Evolutionary conservation across 1,139 yeast species (phyloP), one percentile per base, ranked within the genome.

Genomic region (Petasospora fabianii): DNA sequence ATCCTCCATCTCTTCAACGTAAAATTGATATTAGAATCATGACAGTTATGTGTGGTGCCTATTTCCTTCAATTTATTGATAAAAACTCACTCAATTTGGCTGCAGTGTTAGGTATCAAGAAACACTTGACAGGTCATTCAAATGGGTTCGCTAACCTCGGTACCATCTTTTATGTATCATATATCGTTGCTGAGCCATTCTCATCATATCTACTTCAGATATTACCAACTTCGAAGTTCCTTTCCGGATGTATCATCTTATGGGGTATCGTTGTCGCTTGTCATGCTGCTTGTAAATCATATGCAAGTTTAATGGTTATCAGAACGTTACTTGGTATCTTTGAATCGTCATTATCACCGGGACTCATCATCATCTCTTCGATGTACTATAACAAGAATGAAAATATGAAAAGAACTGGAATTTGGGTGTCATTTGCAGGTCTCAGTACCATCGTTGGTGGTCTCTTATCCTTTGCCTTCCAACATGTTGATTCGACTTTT

Each of bases 171-270:
- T 65, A 67, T 36, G 73, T 69, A 4, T 61, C 72, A 30, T 75
- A 74, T 46, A 76, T 76, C 35, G 62, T 71, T 43, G 82, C 84
- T 26, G 75, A 76, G 35, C 68, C 75, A 16, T 73, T 82, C 1
- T 65, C 73, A 13, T 65, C 69, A 34, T 68, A 66, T 47, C 48
- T 74, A 12, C 56, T 76, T 21, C 76, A 76, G 50, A 64, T 64
- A 36, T 58, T 68, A 18, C 79, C 78, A 1, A 68, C 75, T 21
- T 75, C 71, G 0, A 75, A 73, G 48, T 66, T 65, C 41, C 55
- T 71, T 2, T 67, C 72, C 1, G 44, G 53, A 7, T 64, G 67
- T 46, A 59, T 75, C 22, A 44, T 71, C 16, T 43, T 61, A 1
- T 75, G 80, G 80, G 72, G 76, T 1, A 49, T 69, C 11, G 59